Evolutionary conservation across 441 rosid species (phyloP).

Genomic region (Erysimum cheiri): DNA sequence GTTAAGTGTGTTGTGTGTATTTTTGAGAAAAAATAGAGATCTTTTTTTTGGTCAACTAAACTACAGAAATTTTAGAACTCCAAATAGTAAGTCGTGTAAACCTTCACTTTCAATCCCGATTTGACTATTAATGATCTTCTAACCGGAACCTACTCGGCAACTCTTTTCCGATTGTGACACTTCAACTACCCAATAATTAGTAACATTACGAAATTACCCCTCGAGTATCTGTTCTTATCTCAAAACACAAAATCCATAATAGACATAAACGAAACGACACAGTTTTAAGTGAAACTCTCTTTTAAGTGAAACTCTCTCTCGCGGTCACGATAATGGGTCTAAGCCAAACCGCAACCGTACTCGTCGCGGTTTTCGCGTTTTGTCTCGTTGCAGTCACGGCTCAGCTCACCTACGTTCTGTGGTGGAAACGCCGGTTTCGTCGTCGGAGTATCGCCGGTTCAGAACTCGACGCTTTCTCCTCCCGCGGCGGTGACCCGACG

Average conservation of each 20-base stretch:
- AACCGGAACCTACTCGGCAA: constrained; percentile 46
- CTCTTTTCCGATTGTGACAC: constrained; percentile 34
- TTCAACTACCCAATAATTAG: constrained; percentile 20
- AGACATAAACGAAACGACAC: constrained; percentile 10
- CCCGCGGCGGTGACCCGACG: constrained; percentile 34
- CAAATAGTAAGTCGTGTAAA: constrained; percentile 10
- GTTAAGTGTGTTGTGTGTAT: no score
- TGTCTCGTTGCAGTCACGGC: constrained; percentile 46
- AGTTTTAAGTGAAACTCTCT: no score
- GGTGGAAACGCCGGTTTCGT: constrained; percentile 52
- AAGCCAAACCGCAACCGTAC: constrained; percentile 46
- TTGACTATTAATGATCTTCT: constrained; percentile 38
- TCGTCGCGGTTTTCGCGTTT: constrained; percentile 53
- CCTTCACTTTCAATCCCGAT: constrained; percentile 8
- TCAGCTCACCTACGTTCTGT: constrained; percentile 56
- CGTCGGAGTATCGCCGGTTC: constrained; percentile 40
- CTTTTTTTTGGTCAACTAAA: not conserved
- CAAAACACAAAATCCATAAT: not conserved
- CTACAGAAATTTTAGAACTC: not conserved
- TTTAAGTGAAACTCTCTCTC: constrained; percentile 30
- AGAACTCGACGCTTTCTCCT: constrained; percentile 33
- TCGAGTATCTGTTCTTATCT: constrained; percentile 5
- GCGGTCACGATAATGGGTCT: constrained; percentile 27
- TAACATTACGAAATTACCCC: constrained; percentile 18
- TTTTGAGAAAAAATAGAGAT: not conserved